Conservation (phyloP, 768 basidiomycete species). For the Polyporus arcularius region DNA sequence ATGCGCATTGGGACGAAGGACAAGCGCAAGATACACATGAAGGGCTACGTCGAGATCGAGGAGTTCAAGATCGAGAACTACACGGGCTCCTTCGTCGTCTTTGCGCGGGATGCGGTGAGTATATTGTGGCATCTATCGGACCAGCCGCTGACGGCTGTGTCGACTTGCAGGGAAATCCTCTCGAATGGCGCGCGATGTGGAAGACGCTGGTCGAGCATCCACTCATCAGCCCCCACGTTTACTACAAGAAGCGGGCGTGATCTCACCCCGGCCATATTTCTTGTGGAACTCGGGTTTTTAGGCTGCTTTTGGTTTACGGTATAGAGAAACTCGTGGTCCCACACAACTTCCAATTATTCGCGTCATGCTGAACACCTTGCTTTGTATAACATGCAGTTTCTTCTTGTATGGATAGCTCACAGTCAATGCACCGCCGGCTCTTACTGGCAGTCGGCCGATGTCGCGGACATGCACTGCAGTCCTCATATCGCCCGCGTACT, state of each 20-base stretch:
- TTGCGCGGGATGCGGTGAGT: slow-evolving; percentile 69
- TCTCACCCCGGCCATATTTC: too few relatives aligned
- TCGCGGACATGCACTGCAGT: too few relatives aligned
- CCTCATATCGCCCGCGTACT: too few relatives aligned
- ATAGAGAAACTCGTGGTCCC: too few relatives aligned
- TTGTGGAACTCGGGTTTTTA: too few relatives aligned
- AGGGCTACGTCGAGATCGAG: slow-evolving; percentile 78
- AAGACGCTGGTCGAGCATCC: slow-evolving; percentile 56
- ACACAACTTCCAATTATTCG: too few relatives aligned
- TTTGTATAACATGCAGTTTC: too few relatives aligned
- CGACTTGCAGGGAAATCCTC: slow-evolving; percentile 62
- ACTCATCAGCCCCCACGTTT: slow-evolving; percentile 59
- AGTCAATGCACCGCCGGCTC: too few relatives aligned
- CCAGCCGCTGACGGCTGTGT: not conserved
- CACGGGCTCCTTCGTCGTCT: slow-evolving; percentile 66
- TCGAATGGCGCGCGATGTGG: slow-evolving; percentile 80
- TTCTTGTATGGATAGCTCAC: too few relatives aligned
- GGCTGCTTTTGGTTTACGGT: too few relatives aligned
- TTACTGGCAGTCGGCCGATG: too few relatives aligned
- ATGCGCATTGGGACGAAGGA: slow-evolving; percentile 74
- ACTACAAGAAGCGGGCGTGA: slow-evolving; percentile 23
- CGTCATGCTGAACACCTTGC: too few relatives aligned
- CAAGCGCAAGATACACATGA: slow-evolving; percentile 60
- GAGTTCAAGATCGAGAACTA: slow-evolving; percentile 48
- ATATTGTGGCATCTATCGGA: not conserved